Evolutionary conservation across 2,329 filamentous ascomycete species (phyloP).

Genomic region (Huntiella bhutanensis): DNA sequence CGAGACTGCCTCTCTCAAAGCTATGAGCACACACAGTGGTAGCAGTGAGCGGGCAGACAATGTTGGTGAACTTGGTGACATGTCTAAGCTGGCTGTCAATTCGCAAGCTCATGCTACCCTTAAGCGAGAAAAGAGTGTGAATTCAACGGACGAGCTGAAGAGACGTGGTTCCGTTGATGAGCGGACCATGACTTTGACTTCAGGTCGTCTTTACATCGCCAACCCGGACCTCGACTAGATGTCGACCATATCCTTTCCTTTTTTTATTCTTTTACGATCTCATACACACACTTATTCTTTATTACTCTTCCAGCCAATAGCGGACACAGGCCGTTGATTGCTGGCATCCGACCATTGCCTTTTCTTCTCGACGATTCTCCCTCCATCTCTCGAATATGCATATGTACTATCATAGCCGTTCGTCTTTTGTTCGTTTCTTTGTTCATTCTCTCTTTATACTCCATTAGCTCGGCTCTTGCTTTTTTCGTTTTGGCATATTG

Average conservation of each 20-base stretch:
- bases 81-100: slow-evolving; percentile 36
- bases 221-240: slow-evolving; percentile 47
- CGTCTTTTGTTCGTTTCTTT: slow-evolving; percentile 2
- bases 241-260: not conserved
- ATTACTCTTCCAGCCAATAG: not conserved
- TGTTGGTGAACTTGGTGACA: slow-evolving; percentile 33
- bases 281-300: not conserved
- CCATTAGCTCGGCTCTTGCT: not conserved
- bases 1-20: slow-evolving; percentile 27
- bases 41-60: slow-evolving; percentile 44
- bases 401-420: slow-evolving; percentile 10
- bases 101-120: slow-evolving; percentile 37
- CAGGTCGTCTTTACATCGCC: slow-evolving; percentile 61
- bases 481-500: not conserved
- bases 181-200: slow-evolving; percentile 55
- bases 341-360: not conserved
- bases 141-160: slow-evolving; percentile 51
- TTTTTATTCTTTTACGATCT: not conserved
- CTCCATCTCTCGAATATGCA: slow-evolving; percentile 7
- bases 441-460: not conserved
- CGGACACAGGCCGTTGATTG: slow-evolving; percentile 1
- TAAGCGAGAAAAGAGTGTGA: slow-evolving; percentile 45
- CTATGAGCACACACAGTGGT: slow-evolving; percentile 33
- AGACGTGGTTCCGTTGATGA: slow-evolving; percentile 72
- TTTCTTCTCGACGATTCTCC: slow-evolving; percentile 1